Conservation (phyloP, 768 basidiomycete genomes). For the Boletus fagicola region DNA sequence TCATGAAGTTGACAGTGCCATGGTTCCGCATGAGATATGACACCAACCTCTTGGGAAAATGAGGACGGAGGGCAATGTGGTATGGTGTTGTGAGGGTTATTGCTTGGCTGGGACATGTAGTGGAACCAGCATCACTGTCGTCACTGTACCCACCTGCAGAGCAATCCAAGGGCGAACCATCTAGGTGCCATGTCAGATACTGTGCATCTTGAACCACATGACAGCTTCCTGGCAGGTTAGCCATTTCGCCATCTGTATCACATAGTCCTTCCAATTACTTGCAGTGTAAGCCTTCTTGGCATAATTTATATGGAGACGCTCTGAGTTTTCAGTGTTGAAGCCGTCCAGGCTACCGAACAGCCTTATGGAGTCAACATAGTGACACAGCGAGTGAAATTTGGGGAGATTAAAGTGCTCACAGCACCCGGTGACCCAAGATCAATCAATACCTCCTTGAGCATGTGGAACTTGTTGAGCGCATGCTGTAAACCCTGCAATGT, state of each 20-base stretch:
- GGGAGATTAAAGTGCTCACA: not conserved
- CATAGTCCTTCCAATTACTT: not conserved
- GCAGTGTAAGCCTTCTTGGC: not conserved
- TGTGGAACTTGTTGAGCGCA: not conserved
- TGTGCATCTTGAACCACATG: not conserved
- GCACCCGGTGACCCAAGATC: not conserved
- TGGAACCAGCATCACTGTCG: not conserved
- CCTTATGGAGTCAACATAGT: not conserved
- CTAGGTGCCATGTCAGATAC: not conserved
- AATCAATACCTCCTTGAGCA: not conserved
- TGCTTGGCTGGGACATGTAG: not conserved
- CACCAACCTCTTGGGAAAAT: not conserved
- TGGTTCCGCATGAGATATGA: not conserved
- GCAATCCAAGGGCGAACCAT: not conserved
- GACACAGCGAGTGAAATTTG: not conserved
- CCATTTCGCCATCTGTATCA: not conserved
- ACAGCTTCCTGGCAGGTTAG: not conserved
- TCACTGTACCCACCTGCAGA: not conserved
- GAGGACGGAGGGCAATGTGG: not conserved
- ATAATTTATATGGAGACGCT: not conserved
- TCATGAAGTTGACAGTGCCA: not conserved
- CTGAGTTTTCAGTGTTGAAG: not conserved
- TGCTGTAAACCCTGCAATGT: too few species aligned
- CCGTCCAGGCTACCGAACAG: not conserved
- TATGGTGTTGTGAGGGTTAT: not conserved